Evolutionary conservation across 2,329 filamentous ascomycete genomes (phyloP).

Genomic region (Aspergillus intermedius): DNA sequence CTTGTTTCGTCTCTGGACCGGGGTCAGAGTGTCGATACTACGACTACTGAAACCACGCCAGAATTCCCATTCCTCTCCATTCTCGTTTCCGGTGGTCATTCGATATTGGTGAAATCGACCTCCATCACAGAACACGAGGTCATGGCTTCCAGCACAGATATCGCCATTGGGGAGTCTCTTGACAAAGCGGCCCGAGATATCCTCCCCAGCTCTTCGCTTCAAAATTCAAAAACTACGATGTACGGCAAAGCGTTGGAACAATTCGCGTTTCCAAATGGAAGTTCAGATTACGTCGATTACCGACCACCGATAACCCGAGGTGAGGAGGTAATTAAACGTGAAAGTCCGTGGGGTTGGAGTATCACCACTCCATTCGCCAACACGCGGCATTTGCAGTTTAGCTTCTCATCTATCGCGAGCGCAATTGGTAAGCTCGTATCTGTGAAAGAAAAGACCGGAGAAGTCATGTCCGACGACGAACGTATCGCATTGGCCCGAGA

Average conservation of each 20-base stretch:
- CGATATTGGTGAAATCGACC: slow-evolving; percentile 70
- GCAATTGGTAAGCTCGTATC: slow-evolving; percentile 55
- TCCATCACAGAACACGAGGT: slow-evolving; percentile 64
- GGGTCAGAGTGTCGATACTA: background rate
- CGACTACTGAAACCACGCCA: slow-evolving; percentile 33
- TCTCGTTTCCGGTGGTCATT: slow-evolving; percentile 88
- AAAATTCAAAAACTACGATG: slow-evolving; percentile 57
- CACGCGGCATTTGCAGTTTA: slow-evolving; percentile 56
- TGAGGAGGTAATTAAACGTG: slow-evolving; percentile 51
- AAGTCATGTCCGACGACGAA: slow-evolving; percentile 49
- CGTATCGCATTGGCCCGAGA: slow-evolving; percentile 63
- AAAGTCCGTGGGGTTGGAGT: slow-evolving; percentile 57
- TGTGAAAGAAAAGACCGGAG: slow-evolving; percentile 24
- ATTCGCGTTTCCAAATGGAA: slow-evolving; percentile 62
- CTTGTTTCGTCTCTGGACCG: slow-evolving; percentile 59
- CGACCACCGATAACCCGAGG: slow-evolving; percentile 50
- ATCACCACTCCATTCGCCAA: slow-evolving; percentile 62
- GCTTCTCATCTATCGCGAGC: slow-evolving; percentile 67
- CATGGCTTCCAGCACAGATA: slow-evolving; percentile 66
- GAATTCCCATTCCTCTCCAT: slow-evolving; percentile 80
- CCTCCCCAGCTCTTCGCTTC: slow-evolving; percentile 56
- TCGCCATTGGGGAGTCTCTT: slow-evolving; percentile 82
- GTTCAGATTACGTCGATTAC: slow-evolving; percentile 45
- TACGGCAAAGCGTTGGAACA: slow-evolving; percentile 74
- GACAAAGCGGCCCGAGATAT: slow-evolving; percentile 80